A percentile compares a stretch with the other conserved stretches of the same genome.
Evolutionary conservation across 2,329 filamentous ascomycete genomes (phyloP).

Genomic region (Epichloe baconii): DNA sequence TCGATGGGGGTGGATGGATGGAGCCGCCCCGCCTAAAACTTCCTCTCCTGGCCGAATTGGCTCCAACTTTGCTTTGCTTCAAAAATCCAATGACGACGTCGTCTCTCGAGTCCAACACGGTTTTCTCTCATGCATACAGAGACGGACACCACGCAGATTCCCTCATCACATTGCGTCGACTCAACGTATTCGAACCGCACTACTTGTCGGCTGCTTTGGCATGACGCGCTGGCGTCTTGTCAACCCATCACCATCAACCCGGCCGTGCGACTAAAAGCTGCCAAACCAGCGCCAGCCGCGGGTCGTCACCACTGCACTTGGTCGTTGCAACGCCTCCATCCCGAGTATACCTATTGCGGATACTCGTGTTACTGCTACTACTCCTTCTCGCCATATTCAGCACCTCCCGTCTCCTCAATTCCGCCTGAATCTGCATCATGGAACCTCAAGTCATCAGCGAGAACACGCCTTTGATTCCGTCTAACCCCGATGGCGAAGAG

Average conservation of each 20-base stretch:
- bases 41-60: constrained; percentile 4
- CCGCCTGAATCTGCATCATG: constrained; percentile 7
- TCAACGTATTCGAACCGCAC: background rate
- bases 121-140: background rate
- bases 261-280: constrained; percentile 1
- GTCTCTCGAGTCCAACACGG: background rate
- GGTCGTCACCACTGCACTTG: background rate
- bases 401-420: background rate
- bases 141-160: too few relatives aligned
- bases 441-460: constrained; percentile 18
- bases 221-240: background rate
- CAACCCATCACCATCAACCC: background rate
- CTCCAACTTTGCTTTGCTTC: background rate
- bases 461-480: constrained; percentile 22
- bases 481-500: constrained; percentile 12
- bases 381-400: background rate
- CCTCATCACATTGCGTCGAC: background rate
- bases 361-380: too few relatives aligned
- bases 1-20: background rate
- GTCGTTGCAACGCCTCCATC: background rate
- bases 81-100: background rate
- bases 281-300: background rate
- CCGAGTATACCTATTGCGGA: background rate
- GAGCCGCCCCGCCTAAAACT: constrained; percentile 2
- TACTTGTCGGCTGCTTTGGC: background rate